Conservation (phyloP, 2,329 filamentous ascomycete species). For the Fusarium xyrophilum region DNA sequence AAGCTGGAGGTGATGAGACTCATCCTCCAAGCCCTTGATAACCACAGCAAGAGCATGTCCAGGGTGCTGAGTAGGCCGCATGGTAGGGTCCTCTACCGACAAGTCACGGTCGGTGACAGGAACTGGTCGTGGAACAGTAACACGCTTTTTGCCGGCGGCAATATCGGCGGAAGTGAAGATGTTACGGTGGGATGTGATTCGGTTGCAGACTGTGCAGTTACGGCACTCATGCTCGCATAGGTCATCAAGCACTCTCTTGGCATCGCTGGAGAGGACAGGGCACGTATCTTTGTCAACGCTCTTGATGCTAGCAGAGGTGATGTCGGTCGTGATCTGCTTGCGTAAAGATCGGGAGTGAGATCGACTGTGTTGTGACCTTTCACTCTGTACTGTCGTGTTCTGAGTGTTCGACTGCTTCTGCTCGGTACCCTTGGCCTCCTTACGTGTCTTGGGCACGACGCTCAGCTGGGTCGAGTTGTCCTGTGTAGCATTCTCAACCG, state of each 20-base stretch:
- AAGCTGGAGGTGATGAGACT: constrained; percentile 77
- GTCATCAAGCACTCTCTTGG: constrained; percentile 59
- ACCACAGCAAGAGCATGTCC: constrained; percentile 79
- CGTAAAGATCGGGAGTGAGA: constrained; percentile 40
- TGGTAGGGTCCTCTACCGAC: constrained; percentile 58
- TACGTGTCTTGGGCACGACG: constrained; percentile 38
- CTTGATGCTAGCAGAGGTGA: constrained; percentile 36
- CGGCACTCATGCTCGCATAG: constrained; percentile 62
- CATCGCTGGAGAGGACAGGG: constrained; percentile 59
- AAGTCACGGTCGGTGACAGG: constrained; percentile 69
- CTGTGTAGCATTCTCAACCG: constrained; percentile 46
- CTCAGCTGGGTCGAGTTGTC: constrained; percentile 47
- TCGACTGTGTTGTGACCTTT: constrained; percentile 38
- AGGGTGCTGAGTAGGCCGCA: constrained; percentile 73
- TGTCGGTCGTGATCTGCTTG: constrained; percentile 38
- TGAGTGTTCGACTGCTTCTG: constrained; percentile 30
- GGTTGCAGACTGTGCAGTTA: constrained; percentile 65
- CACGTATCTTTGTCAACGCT: constrained; percentile 45
- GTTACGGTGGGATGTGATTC: constrained; percentile 57
- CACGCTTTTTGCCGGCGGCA: constrained; percentile 60
- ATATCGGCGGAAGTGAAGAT: constrained; percentile 49
- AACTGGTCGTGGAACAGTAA: constrained; percentile 69
- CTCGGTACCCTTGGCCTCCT: constrained; percentile 29
- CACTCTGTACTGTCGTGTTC: constrained; percentile 36
- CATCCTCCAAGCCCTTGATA: constrained; percentile 81